Evolutionary conservation across 495 filamentous ascomycete species (phyloP).

Genomic region (Hyaloscypha bicolor): DNA sequence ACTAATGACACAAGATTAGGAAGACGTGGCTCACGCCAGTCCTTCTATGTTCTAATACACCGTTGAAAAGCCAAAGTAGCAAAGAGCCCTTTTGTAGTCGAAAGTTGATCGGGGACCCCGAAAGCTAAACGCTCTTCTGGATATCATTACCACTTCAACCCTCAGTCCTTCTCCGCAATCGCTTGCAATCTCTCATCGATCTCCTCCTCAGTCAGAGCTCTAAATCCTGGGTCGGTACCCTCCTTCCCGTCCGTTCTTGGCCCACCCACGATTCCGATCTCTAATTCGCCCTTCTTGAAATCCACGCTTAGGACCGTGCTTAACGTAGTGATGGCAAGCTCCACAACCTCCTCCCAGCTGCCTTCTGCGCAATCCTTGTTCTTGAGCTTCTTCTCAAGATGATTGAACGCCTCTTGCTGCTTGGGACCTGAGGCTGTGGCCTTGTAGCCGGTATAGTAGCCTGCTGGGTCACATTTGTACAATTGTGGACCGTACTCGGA

Average conservation of each 20-base stretch:
- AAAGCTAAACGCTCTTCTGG: slow-evolving; percentile 21
- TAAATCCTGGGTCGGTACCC: slow-evolving; percentile 75
- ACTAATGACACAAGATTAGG: slow-evolving; percentile 27
- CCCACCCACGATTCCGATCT: slow-evolving; percentile 94
- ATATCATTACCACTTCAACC: slow-evolving; percentile 11
- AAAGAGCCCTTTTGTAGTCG: slow-evolving; percentile 6
- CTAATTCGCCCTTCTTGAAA: slow-evolving; percentile 99
- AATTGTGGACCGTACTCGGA: slow-evolving; percentile 92
- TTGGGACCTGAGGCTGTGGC: slow-evolving; percentile 96
- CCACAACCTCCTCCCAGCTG: slow-evolving; percentile 96
- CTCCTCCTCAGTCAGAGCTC: slow-evolving; percentile 92
- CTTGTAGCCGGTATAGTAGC: slow-evolving; percentile 98
- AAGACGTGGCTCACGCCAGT: slow-evolving; percentile 18
- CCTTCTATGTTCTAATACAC: slow-evolving; percentile 26
- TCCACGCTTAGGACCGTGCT: slow-evolving; percentile 97
- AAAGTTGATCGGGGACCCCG: slow-evolving; percentile 26
- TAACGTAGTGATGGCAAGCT: slow-evolving; percentile 89
- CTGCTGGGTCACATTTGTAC: slow-evolving; percentile 97
- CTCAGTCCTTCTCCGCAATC: slow-evolving; percentile 96
- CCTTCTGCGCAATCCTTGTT: slow-evolving; percentile 95
- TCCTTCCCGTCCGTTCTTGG: slow-evolving; percentile 77
- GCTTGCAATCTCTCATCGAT: slow-evolving; percentile 97
- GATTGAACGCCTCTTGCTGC: slow-evolving; percentile 96
- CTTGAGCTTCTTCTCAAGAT: slow-evolving; percentile 99
- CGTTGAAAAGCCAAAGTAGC: slow-evolving; percentile 15